Percentiles rank a stretch among this genome's conserved stretches.
These are phyloP conservation scores for Tetrapisispora namnaoensis DNA, from an alignment of 805 yeast genomes.

Conservation along the genomic window DNA sequence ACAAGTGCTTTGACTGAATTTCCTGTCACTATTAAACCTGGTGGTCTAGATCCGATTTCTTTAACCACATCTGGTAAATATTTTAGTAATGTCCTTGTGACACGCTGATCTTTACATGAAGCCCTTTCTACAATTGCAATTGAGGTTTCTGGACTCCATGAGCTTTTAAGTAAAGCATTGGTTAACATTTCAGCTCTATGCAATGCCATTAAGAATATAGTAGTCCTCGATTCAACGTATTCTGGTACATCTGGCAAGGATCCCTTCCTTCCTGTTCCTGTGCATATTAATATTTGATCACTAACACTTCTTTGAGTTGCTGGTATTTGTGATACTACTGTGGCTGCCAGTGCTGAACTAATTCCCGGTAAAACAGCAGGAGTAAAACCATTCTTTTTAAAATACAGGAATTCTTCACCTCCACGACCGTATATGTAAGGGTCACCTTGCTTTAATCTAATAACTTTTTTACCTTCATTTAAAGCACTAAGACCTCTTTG, in stretches of 20 bases:
- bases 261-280: slow-evolving; percentile 91
- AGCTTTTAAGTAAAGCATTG: slow-evolving; percentile 41
- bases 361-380: slow-evolving; percentile 82
- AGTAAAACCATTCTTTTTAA: slow-evolving; percentile 52
- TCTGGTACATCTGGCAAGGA: slow-evolving; percentile 70
- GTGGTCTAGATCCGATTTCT: slow-evolving; percentile 79
- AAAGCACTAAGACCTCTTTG: slow-evolving; percentile 61
- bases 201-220: slow-evolving; percentile 81
- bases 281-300: slow-evolving; percentile 85
- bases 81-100: slow-evolving; percentile 61
- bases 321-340: slow-evolving; percentile 72
- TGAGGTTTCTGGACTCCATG: slow-evolving; percentile 67
- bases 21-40: slow-evolving; percentile 81
- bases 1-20: slow-evolving; percentile 52
- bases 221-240: slow-evolving; percentile 62
- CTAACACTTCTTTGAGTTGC: slow-evolving; percentile 89
- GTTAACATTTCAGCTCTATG: slow-evolving; percentile 52
- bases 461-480: slow-evolving; percentile 61
- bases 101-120: slow-evolving; percentile 85
- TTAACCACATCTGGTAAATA: slow-evolving; percentile 65
- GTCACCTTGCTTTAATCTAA: slow-evolving; percentile 90
- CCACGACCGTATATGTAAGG: slow-evolving; percentile 96
- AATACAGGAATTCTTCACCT: slow-evolving; percentile 78
- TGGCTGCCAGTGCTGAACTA: slow-evolving; percentile 82
- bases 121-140: slow-evolving; percentile 86